These are phyloP conservation scores for Penicillium vulpinum DNA, from an alignment of 2,329 filamentous ascomycete genomes.

Conservation along the genomic window DNA sequence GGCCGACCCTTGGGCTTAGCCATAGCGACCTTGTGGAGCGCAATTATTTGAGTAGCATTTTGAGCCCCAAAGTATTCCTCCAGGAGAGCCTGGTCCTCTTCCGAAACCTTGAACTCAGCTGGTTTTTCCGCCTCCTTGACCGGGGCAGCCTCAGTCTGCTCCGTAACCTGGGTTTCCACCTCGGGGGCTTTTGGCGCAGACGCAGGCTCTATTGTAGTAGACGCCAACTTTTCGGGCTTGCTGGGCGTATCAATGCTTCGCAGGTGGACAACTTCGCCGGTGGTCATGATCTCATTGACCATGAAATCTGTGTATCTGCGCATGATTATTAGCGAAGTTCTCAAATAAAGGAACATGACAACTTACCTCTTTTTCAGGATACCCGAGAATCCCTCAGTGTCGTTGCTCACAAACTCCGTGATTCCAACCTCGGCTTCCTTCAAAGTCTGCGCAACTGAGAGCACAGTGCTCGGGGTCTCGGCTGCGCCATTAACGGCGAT, in stretches of 20 bases:
- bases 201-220: slow-evolving; percentile 1
- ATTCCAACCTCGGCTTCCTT: slow-evolving; percentile 60
- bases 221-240: slow-evolving; percentile 13
- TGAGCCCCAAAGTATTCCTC: slow-evolving; percentile 53
- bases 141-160: slow-evolving; percentile 11
- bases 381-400: slow-evolving; percentile 62
- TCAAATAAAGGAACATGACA: neutral
- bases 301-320: slow-evolving; percentile 83
- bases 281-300: slow-evolving; percentile 81
- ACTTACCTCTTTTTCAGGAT: slow-evolving; percentile 65
- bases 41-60: slow-evolving; percentile 52
- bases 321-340: slow-evolving; percentile 3
- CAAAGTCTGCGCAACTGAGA: slow-evolving; percentile 32
- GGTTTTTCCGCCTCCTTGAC: slow-evolving; percentile 17
- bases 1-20: slow-evolving; percentile 57
- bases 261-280: slow-evolving; percentile 75
- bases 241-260: slow-evolving; percentile 45
- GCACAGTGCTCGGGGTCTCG: slow-evolving; percentile 10
- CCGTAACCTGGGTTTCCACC: slow-evolving; percentile 16
- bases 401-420: slow-evolving; percentile 60
- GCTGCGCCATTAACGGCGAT: slow-evolving; percentile 15
- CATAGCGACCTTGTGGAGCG: slow-evolving; percentile 57
- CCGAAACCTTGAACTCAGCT: slow-evolving; percentile 37
- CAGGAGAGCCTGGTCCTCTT: slow-evolving; percentile 49
- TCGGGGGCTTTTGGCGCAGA: slow-evolving; percentile 5